Base-by-base conservation (phyloP, 2,329 filamentous ascomycete species). In the Beauveria bassiana region DNA sequence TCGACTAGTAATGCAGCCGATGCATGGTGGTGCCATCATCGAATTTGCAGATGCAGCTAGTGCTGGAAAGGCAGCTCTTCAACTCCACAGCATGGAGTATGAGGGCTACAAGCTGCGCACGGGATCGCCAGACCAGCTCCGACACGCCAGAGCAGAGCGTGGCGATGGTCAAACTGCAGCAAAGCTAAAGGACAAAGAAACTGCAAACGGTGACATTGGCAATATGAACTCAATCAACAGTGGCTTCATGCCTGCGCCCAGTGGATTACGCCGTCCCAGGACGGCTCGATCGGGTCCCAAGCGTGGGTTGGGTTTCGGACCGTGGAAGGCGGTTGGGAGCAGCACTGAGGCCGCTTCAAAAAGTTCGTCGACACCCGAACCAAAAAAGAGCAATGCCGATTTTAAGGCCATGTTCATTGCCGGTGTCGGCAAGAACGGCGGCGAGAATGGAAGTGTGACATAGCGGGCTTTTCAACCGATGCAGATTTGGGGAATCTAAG, bases 1-100 rank as follows among this genome's bases (percentile, higher is more conserved):
- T 65, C 93, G 93, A 72, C 80, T 98, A 4, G 81, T 89, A 14
- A 80, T 97, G 12, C 86, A 91, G 51, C 91, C 92, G 1, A 85
- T 91, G 63, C 90, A 96, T 64, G 86, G 88, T 62, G 93, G 92
- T 14, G 95, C 93, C 5, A 88, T 93, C 60, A 81, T 98, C 43
- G 95, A 98, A 70, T 97, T 90, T 68, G 77, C 78, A 2, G 85
- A 90, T 56, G 80, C 87, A 2, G 79, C 85, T 2, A 82, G 86
- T 42, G 89, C 89, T 0, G 93, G 93, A 28, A 89, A 84, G 69
- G 89, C 89, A 1, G 79, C 84, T n/a, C 70, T 89, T 8, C 78
- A 78, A 28, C 74, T 89, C 3, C 79, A 85, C 49, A 82, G 82
- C 6, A 69, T 78, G 57, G 79, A 84, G 55, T 80, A 88, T 50